Evolutionary conservation across 495 filamentous ascomycete species (phyloP), one percentile per base, ranked within the genome.

Genomic region (Aspergillus campestris): DNA sequence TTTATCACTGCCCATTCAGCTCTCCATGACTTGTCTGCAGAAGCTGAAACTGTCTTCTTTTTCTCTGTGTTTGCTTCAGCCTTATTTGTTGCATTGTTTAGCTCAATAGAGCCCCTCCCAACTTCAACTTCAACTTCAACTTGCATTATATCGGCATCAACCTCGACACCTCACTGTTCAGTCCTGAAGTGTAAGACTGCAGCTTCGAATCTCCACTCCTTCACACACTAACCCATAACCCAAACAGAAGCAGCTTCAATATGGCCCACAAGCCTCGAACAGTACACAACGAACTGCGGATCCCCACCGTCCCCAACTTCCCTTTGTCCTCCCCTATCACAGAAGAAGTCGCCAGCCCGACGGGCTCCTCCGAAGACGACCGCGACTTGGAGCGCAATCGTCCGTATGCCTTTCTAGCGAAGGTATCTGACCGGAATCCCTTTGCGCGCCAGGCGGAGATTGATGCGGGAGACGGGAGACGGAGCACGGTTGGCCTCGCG

Each of bases 281-380:
- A 24, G 56, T 48, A 13, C 60, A 55, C 15, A 48, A 55, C n/a
- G 47, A 53, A 11, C 55, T 67, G 10, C 61, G 50, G 31, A 62
- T 65, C 6, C 66, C 66, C 7, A 34, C 45, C 31, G 44, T 55
- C 8, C 66, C 66, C 11, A 63, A 44, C 15, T 72, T 72, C 18
- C 70, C 70, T 7, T 41, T 73, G 6, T 70, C 69, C 1, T 73
- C 70, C 7, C 70, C 70, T 0, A 72, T 73, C 40, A 66, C 53
- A 29, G 69, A 71, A 33, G 70, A 73, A 44, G 58, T 67, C 31
- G 44, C 54, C 9, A 71, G 60, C 48, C 68, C 68, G 10, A 59
- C 60, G 15, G 60, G 59, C 13, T 65, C 65, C 6, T 62, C 61
- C 0, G 52, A 59, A n/a, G 65, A 68, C 38, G 61, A 61, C 5